Percentiles rank a stretch among this genome's conserved stretches.
These are phyloP conservation scores for Cladorrhinum sp. DNA, from an alignment of 2,329 filamentous ascomycete genomes.

Conservation along the genomic window DNA sequence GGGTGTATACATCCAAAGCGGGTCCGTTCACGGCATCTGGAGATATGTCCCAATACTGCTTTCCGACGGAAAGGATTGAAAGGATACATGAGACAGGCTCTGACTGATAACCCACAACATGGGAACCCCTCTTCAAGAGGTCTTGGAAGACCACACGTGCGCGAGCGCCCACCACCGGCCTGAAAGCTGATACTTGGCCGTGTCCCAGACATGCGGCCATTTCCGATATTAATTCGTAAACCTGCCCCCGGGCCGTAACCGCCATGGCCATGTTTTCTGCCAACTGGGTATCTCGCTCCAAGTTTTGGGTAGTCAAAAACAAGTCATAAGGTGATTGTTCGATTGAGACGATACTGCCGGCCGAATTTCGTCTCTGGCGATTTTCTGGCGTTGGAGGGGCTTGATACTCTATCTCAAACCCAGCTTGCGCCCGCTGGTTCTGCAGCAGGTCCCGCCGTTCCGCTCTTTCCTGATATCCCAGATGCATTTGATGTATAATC, in stretches of 20 bases:
- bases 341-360: constrained; percentile 60
- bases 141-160: constrained; percentile 66
- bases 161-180: constrained; percentile 57
- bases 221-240: constrained; percentile 52
- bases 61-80: constrained; percentile 57
- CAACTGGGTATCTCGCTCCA: constrained; percentile 51
- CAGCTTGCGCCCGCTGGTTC: constrained; percentile 57
- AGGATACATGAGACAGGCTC: constrained; percentile 67
- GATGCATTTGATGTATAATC: constrained; percentile 67
- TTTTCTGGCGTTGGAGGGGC: constrained; percentile 16
- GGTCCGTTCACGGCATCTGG: constrained; percentile 38
- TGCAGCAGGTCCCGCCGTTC: constrained; percentile 58
- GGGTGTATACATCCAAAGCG: constrained; percentile 35
- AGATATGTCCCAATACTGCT: constrained; percentile 53
- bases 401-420: constrained; percentile 49
- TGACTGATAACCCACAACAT: constrained; percentile 67
- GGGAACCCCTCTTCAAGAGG: constrained; percentile 64
- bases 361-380: constrained; percentile 54
- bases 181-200: constrained; percentile 46
- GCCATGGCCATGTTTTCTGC: constrained; percentile 49
- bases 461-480: constrained; percentile 59
- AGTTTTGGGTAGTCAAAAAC: constrained; percentile 50
- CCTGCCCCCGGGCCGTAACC: constrained; percentile 48
- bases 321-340: constrained; percentile 58
- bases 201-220: constrained; percentile 50